Evolutionary conservation across 441 rosid species (phyloP), one percentile per base, ranked within the genome.

Genomic region (Rhodomyrtus psidioides): DNA sequence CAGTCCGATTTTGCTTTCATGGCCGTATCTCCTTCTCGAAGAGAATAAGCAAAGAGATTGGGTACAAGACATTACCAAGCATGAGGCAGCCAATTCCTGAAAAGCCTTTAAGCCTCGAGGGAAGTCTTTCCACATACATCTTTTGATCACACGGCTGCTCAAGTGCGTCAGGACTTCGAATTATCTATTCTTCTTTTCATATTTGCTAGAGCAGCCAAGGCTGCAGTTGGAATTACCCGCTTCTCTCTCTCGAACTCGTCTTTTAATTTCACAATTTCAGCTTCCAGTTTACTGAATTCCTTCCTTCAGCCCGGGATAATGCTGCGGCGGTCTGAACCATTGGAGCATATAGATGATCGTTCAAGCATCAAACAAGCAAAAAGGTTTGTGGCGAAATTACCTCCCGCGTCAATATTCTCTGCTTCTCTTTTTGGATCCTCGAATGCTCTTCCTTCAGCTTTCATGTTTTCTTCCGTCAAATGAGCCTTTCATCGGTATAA

Each of bases 241-340:
- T 2, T 28, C 83, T 82, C 10, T 86, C 83, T 83, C 19, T 86
- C 83, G 1, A 83, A 83, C 23, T 86, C 79, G 75, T 83, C 88
- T 49, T 54, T 54, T 12, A 83, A 57, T 83, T 86, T 86, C 58
- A 62, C 56, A 9, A 86, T 81, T 51, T 46, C 75, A 34, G 75
- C 85, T 83, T 74, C 88, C 85, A 74, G 51, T 74, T 55, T 74
- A 82, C 51, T 24, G 58, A 83, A 86, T 65, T 86, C 88, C 85
- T 49, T 83, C 57, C 55, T 65, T 23, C n/a, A 7, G 24, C 4
- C 28, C n/a, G 21, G 42, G 51, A 27, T 6, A 14, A 16, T 17
- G 49, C 55, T 39, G 53, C 8, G 12, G 13, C 28, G 56, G 5
- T 23, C 34, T 21, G 26, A 75, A 49, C 13, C 51, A 10, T 10